Evolutionary conservation across 2,329 filamentous ascomycete genomes (phyloP), one percentile per base, ranked within the genome.

Genomic region (Aspergillus ochraceoroseus): DNA sequence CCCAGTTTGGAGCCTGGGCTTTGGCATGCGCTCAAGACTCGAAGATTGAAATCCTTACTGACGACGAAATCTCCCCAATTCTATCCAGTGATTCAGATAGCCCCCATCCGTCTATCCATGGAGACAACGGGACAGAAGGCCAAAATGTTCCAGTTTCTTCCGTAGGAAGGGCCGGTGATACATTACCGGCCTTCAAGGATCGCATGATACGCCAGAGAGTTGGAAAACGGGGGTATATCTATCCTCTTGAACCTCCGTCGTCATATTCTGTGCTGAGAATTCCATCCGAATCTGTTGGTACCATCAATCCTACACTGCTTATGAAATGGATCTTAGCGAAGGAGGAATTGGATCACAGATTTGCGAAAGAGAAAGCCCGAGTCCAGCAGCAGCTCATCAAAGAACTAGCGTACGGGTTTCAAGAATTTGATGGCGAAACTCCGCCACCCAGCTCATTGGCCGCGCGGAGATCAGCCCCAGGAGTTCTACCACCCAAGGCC

Each of bases 131-230:
- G n/a, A 49, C 53, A 15, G 47, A 38, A 18, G 48, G 18, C 37
- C 61, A 15, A 51, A 52, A 13, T 43, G 39, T 43, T 12, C 44
- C 55, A 4, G 51, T 53, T 9, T 47, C 59, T 34, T 64, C 73
- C n/a, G 76, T 95, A 5, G 89, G 90, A n/a, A 87, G 78, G 58
- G 88, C 89, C 2, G 89, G 89, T 1, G 88, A 94, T 54, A 77
- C 86, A 3, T 67, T 95, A 1, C 90, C 88, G 0, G 67, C 75
- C 0, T 96, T 95, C 63, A 75, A 79, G 37, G 73, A 83, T 44
- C 82, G 94, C 61, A 95, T 96, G 89, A 89, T 98, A 46, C 83
- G 92, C 6, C 88, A 98, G 61, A 75, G 84, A 18, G 82, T 96
- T 13, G 85, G 86, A 46, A 74, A 84, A 1, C 80, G 90, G 57